Conservation (phyloP, 2,329 filamentous ascomycete genomes). For the Cercospora berteroae region DNA sequence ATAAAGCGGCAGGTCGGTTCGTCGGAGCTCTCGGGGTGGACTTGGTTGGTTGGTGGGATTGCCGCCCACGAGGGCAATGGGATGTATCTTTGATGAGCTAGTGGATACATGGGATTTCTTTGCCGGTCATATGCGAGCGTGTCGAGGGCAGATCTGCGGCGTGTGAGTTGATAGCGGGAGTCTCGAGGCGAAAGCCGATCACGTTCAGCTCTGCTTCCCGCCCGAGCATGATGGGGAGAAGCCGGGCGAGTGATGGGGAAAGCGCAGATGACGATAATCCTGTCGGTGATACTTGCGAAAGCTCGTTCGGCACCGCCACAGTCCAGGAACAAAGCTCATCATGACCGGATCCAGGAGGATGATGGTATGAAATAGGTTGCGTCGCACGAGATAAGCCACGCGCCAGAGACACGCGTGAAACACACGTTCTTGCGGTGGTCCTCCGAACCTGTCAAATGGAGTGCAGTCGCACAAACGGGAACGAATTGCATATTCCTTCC, state of each 20-base stretch:
- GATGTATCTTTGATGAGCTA: neutral
- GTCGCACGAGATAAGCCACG: conserved; percentile 14
- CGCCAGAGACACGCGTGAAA: conserved; percentile 2
- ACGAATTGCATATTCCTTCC: neutral
- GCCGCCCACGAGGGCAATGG: neutral
- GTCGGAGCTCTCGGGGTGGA: neutral
- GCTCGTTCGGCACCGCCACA: neutral
- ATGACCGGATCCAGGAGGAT: neutral
- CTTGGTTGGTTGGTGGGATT: neutral
- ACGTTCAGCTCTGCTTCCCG: neutral
- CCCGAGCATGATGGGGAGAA: neutral
- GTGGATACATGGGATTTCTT: neutral
- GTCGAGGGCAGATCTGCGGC: conserved; percentile 1
- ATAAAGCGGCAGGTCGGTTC: conserved; percentile 3
- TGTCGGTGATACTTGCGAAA: neutral
- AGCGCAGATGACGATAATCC: neutral
- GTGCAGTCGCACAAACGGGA: conserved; percentile 3
- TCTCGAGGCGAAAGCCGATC: conserved; percentile 9
- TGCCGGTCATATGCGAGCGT: conserved; percentile 7
- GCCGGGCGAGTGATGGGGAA: neutral
- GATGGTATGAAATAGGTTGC: neutral
- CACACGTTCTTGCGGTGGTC: neutral
- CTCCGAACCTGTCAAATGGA: conserved; percentile 14
- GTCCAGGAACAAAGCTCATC: neutral
- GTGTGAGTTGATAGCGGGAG: neutral